A percentile compares a stretch with the other conserved stretches of the same genome.
Evolutionary conservation across 2,329 filamentous ascomycete genomes (phyloP).

Genomic region (Shiraia sp.): DNA sequence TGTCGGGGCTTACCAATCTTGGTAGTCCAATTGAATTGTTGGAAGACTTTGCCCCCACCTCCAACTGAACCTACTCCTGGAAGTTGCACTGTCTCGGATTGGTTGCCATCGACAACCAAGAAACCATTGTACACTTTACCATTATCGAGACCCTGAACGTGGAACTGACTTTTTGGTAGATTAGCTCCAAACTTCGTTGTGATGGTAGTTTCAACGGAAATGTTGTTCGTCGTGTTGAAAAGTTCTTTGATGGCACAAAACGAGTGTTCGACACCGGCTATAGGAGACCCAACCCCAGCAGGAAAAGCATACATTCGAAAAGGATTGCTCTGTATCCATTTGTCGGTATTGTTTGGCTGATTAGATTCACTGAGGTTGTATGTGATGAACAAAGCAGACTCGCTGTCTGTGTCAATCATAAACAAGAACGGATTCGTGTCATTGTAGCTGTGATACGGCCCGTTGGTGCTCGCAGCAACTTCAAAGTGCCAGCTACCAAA

Average conservation of each 20-base stretch:
- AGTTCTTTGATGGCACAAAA: slow-evolving; percentile 76
- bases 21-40: slow-evolving; percentile 73
- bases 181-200: slow-evolving; percentile 64
- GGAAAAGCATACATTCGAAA: slow-evolving; percentile 81
- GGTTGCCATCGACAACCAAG: slow-evolving; percentile 65
- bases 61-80: slow-evolving; percentile 52
- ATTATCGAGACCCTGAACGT: slow-evolving; percentile 73
- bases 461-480: slow-evolving; percentile 80
- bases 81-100: slow-evolving; percentile 52
- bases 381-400: slow-evolving; percentile 77
- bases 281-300: slow-evolving; percentile 56
- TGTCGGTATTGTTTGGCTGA: slow-evolving; percentile 53
- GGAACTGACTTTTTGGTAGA: slow-evolving; percentile 82
- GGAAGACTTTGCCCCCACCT: slow-evolving; percentile 78
- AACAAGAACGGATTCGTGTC: slow-evolving; percentile 64
- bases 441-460: slow-evolving; percentile 71
- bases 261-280: slow-evolving; percentile 75
- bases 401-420: slow-evolving; percentile 83
- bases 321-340: slow-evolving; percentile 59
- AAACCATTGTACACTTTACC: slow-evolving; percentile 74
- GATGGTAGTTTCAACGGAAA: slow-evolving; percentile 66
- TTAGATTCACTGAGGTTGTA: slow-evolving; percentile 65
- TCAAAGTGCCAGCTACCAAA: slow-evolving; percentile 77
- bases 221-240: slow-evolving; percentile 64
- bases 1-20: slow-evolving; percentile 65